A percentile compares a stretch with the other conserved stretches of the same genome.
phyloP scores from a whole-genome alignment of 345 rosid species.

The Eutrema japonicum region DNA sequence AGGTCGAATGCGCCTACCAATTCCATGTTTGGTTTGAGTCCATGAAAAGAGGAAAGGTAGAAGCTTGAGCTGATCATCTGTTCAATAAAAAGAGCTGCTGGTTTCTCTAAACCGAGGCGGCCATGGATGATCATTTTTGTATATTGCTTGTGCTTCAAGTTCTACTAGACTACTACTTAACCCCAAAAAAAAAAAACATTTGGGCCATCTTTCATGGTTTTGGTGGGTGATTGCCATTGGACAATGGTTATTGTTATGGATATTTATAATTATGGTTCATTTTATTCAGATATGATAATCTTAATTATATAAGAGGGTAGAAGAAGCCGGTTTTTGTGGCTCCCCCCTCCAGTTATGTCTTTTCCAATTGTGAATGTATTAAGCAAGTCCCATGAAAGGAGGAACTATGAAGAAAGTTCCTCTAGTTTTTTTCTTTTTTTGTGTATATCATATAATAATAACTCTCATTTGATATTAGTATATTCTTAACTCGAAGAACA shows the following conservation, averaged over 20 bases:
- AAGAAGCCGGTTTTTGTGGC: slow-evolving; percentile 43
- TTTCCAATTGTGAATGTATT: slow-evolving; percentile 20
- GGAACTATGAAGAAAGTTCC: not conserved
- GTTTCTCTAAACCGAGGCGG: slow-evolving; percentile 40
- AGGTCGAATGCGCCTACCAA: slow-evolving; percentile 13
- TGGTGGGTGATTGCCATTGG: slow-evolving; percentile 30
- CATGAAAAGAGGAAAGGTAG: slow-evolving; percentile 32
- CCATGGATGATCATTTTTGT: slow-evolving; percentile 47
- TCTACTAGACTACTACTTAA: slow-evolving; percentile 1
- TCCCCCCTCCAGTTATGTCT: slow-evolving; percentile 34
- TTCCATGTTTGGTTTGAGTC: slow-evolving; percentile 35
- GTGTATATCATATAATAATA: slow-evolving; percentile 2
- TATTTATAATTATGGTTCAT: slow-evolving; percentile 27
- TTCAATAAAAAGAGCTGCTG: slow-evolving; percentile 40
- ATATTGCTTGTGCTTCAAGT: slow-evolving; percentile 42
- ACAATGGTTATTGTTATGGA: slow-evolving; percentile 22
- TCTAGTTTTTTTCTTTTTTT: not conserved
- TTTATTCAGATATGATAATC: slow-evolving; percentile 16
- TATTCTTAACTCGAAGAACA: not conserved
- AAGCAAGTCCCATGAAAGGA: slow-evolving; percentile 9
- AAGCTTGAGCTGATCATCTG: slow-evolving; percentile 46
- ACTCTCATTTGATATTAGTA: not conserved
- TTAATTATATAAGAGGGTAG: slow-evolving; percentile 34
- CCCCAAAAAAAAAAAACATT: not conserved
- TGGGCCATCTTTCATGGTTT: slow-evolving; percentile 38